Evolutionary conservation across 768 basidiomycete genomes (phyloP).

Genomic region (Suillus spraguei): DNA sequence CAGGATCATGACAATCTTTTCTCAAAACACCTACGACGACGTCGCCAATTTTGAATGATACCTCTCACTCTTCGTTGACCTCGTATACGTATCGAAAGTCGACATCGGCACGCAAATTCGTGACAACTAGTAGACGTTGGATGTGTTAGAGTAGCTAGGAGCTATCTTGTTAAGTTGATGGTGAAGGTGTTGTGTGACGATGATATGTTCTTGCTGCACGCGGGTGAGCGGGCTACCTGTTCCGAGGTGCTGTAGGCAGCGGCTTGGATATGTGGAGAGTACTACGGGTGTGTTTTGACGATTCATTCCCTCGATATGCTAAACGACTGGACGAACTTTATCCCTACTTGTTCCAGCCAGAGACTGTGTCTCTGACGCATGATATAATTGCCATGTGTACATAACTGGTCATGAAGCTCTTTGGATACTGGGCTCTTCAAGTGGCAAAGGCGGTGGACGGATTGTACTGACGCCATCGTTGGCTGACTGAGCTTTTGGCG

Average conservation of each 20-base stretch:
- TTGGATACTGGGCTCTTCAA: no score
- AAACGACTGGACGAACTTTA: conserved; percentile 59
- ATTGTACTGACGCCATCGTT: no score
- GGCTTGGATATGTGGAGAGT: conserved; percentile 96
- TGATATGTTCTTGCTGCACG: conserved; percentile 68
- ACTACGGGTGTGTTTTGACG: conserved; percentile 67
- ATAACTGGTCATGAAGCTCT: no score
- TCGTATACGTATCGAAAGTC: conserved; percentile 85
- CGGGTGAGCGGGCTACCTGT: conserved; percentile 71
- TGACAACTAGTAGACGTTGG: conserved; percentile 86
- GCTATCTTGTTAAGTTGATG: conserved; percentile 77
- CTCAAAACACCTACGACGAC: conserved; percentile 81
- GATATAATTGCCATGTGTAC: no score
- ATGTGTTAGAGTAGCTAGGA: conserved; percentile 73
- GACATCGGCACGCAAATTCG: conserved; percentile 77
- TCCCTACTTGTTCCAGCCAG: conserved; percentile 62
- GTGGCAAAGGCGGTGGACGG: no score
- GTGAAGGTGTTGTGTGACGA: conserved; percentile 73
- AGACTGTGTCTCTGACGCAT: no score
- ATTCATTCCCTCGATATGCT: not conserved
- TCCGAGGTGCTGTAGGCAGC: conserved; percentile 91
- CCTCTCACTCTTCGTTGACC: conserved; percentile 89
- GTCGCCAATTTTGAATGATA: conserved; percentile 98
- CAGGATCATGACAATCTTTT: conserved; percentile 84
- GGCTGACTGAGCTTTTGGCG: no score